Evolutionary conservation across 2,329 filamentous ascomycete genomes (phyloP), one percentile per base, ranked within the genome.

Genomic region (Claviceps humidiphila): DNA sequence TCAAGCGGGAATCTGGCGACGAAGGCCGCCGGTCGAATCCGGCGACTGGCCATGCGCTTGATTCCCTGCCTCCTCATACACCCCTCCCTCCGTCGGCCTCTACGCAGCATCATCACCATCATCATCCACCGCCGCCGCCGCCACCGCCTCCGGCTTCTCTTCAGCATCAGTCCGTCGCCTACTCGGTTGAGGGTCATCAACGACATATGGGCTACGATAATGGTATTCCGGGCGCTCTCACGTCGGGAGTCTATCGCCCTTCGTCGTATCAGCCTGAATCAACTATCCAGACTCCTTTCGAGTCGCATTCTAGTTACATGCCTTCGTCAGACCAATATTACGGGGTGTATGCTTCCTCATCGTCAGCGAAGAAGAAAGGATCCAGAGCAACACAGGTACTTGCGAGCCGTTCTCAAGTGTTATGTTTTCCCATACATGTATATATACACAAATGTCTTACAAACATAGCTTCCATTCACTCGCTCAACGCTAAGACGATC

Each of bases 371-470:
- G 64, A 75, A 80, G 61, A 83, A 83, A 67, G 78, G 79, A n/a
- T 80, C 81, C 50, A 72, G 80, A 59, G 80, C 80, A 34, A 81
- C 80, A 8, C 80, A 84, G 74, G 79, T 82, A 67, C 47, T 45
- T 6, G 34, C 4, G 8, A 43, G 40, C 26, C 47, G 42, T 38
- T 48, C 9, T 17, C 16, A 14, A 42, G 16, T 42, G 7, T n/a
- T 9, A 26, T 47, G 20, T 46, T 42, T 30, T 16, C 26, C 22
- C 16, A 34, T 2, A 11, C 9, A 34, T 34, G 9, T 34, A 34
- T 4, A 34, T 34, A 34, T 34, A 11, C 30, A 34, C 30, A 34
- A 34, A 34, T 34, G 30, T 34, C 22, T 16, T 14, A 17, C 11
- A 11, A 47, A 30, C 30, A 47, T 34, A 9, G 13, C 17, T 3